These are phyloP conservation scores for Ascochyta lentis DNA, from an alignment of 2,329 filamentous ascomycete genomes.

Conservation along the genomic window DNA sequence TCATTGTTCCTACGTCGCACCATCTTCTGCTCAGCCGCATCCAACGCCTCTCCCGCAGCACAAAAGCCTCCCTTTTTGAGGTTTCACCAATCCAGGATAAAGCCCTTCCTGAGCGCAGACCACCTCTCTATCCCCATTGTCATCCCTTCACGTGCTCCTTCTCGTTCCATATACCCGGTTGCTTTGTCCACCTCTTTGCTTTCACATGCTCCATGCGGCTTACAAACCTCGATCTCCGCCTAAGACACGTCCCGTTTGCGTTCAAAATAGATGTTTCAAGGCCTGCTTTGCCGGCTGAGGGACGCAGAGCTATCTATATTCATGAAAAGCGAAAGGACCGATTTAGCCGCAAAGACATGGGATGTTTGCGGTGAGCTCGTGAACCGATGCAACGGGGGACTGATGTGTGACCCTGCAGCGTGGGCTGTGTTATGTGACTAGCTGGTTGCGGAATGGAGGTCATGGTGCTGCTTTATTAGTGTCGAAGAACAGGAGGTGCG, in stretches of 20 bases:
- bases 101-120: neutral
- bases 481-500: neutral
- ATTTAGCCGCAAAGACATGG: neutral
- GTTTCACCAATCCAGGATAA: neutral
- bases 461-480: conserved; percentile 4
- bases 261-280: conserved; percentile 10
- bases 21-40: neutral
- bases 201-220: neutral
- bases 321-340: conserved; percentile 11
- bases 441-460: neutral
- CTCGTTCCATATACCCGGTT: neutral
- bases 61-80: neutral
- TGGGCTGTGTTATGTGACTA: neutral
- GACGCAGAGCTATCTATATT: conserved; percentile 11
- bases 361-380: conserved; percentile 11
- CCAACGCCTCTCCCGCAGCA: conserved; percentile 7
- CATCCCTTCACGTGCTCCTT: neutral
- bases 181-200: neutral
- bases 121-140: conserved; percentile 6
- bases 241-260: conserved; percentile 11
- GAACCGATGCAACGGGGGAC: neutral
- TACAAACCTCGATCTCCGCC: neutral
- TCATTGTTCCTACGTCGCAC: conserved; percentile 6
- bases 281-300: conserved; percentile 1
- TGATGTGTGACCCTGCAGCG: neutral